Evolutionary conservation across 116 monocot genomes (phyloP), one percentile per base, ranked within the genome.

Genomic region (Phalaenopsis hybrid): DNA sequence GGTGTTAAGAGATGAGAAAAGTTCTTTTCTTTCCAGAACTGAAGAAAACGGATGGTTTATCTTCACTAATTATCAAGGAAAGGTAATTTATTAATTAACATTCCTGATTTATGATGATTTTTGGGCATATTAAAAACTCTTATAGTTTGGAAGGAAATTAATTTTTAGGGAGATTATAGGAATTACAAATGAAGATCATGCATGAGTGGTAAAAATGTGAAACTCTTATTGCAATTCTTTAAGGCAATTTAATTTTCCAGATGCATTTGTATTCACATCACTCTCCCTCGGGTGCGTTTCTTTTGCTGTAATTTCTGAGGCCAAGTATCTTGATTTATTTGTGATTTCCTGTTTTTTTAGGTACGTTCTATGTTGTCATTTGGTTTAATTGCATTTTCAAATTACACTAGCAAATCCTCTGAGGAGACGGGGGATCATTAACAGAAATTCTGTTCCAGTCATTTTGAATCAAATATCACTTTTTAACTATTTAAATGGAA

Each of bases 1-100:
- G 45, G 45, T 75, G 46, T 25, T 74, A 75, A 75, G n/a, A 21
- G 44, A 75, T 75, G 75, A 37, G 75, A 20, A 72, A 4, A 3
- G 45, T 75, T 45, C 18, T 75, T 75, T 46, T 45, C 75, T 75
- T n/a, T 21, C 20, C 46, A 20, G 45, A 75, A 75, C 33, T 46
- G 44, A 46, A 75, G 75, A 45, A 45, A 75, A 46, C 72, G 41
- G 41, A 46, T 45, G 45, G 21, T 12, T 75, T 43, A 75, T 45
- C 75, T 75, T 75, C 18, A 18, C 18, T 75, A 20, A 74, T 74
- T 75, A 20, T 45, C 7, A 28, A 20, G 72, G 37, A 41, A 31
- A 72, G 75, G 75, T 75, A 75, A 75, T 75, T 18, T n/a, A 21
- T 72, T 44, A 75, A 45, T 75, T 45, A 45, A 4, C 45, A 18